Evolutionary conservation across 75 land plant species (phyloP).

Genomic region (Cryptomeria japonica): DNA sequence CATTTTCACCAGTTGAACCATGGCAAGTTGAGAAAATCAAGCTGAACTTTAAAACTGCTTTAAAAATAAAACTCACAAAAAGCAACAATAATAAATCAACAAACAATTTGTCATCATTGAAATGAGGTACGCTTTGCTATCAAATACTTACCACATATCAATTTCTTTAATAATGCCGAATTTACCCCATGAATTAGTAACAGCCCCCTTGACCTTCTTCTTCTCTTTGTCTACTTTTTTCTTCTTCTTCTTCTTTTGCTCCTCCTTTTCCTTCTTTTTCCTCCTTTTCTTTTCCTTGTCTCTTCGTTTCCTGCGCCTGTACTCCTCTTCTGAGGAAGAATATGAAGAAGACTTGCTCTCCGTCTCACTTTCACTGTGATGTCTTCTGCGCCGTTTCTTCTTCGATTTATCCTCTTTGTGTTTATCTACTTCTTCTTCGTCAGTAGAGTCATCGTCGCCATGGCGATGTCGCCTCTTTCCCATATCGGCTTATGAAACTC

Average conservation of each 20-base stretch:
- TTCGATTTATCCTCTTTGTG: neutral
- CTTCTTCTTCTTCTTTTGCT: constrained; percentile 50
- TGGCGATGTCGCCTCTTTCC: constrained; percentile 10
- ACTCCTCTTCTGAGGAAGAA: constrained; percentile 24
- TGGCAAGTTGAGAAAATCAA: no score
- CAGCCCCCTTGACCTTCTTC: constrained; percentile 72
- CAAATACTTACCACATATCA: constrained; percentile 84
- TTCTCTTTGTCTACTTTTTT: constrained; percentile 77
- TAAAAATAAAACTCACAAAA: neutral
- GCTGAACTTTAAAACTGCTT: neutral
- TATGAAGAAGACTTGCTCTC: constrained; percentile 22
- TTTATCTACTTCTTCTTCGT: neutral
- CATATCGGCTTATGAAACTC: neutral
- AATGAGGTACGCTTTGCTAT: neutral
- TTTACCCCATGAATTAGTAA: constrained; percentile 96
- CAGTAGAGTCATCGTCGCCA: neutral
- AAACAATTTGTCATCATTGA: neutral
- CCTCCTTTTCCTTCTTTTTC: constrained; percentile 43
- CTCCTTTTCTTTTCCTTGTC: constrained; percentile 31
- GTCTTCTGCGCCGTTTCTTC: constrained; percentile 9
- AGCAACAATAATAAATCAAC: neutral
- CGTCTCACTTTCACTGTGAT: neutral
- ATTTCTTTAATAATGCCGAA: constrained; percentile 89
- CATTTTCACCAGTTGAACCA: no score
- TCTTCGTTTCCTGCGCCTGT: constrained; percentile 31